Evolutionary conservation across 495 filamentous ascomycete species (phyloP).

Genomic region (Hyaloscypha bicolor): DNA sequence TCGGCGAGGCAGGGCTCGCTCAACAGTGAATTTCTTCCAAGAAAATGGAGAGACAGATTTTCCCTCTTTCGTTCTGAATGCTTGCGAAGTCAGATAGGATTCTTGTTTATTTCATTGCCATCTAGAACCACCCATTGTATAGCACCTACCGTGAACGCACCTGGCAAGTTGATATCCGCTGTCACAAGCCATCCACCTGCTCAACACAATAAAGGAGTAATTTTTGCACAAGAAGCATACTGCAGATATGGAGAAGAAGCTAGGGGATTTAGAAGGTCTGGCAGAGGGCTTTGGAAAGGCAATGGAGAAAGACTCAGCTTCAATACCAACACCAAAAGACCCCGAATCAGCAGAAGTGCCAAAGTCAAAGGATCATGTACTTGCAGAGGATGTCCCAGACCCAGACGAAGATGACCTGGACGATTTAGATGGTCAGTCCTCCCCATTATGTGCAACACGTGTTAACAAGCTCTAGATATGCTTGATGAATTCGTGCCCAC

Average conservation of each 20-base stretch:
- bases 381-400: slow-evolving; percentile 52
- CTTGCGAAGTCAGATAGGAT: background rate
- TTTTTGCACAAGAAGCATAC: background rate
- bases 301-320: slow-evolving; percentile 23
- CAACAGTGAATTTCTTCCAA: background rate
- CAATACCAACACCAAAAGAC: slow-evolving; percentile 4
- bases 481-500: slow-evolving; percentile 83
- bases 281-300: slow-evolving; percentile 13
- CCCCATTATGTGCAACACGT: background rate
- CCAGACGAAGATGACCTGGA: slow-evolving; percentile 88
- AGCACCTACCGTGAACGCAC: background rate
- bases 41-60: background rate
- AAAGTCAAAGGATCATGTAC: slow-evolving; percentile 9
- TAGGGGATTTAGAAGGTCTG: slow-evolving; percentile 25
- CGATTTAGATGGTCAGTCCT: slow-evolving; percentile 77
- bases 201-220: background rate
- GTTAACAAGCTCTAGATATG: slow-evolving; percentile 60
- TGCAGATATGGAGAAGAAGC: slow-evolving; percentile 32
- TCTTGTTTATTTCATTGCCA: background rate
- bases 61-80: background rate
- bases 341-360: slow-evolving; percentile 9
- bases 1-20: background rate
- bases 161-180: background rate
- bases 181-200: slow-evolving; percentile 6
- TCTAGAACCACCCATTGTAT: background rate